These are phyloP conservation scores for Colletotrichum melonis DNA, from an alignment of 2,329 filamentous ascomycete genomes.

Conservation along the genomic window DNA sequence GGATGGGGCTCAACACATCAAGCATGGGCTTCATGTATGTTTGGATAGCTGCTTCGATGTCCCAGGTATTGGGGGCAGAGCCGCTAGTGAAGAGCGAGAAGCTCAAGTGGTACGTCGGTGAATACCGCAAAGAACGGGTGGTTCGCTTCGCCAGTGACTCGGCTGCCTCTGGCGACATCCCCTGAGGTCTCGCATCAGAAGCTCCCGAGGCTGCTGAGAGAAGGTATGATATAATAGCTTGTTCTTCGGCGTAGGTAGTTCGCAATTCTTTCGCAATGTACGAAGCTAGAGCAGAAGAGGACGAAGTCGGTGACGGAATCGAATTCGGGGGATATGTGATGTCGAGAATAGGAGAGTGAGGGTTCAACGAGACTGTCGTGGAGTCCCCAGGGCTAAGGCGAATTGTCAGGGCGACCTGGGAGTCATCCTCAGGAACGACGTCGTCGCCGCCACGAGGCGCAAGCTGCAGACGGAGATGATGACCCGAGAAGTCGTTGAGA, in stretches of 20 bases:
- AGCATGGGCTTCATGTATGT: slow-evolving; percentile 87
- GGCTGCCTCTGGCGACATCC: slow-evolving; percentile 61
- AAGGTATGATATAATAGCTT: slow-evolving; percentile 83
- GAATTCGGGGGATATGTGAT: slow-evolving; percentile 80
- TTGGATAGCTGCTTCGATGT: slow-evolving; percentile 84
- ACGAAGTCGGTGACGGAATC: slow-evolving; percentile 73
- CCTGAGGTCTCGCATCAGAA: slow-evolving; percentile 57
- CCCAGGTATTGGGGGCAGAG: slow-evolving; percentile 85
- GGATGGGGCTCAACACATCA: slow-evolving; percentile 81
- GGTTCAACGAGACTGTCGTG: slow-evolving; percentile 72
- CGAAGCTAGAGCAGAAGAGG: slow-evolving; percentile 78
- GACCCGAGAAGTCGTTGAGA: slow-evolving; percentile 85
- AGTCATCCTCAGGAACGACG: slow-evolving; percentile 51
- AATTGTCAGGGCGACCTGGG: slow-evolving; percentile 74
- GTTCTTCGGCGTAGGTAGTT: slow-evolving; percentile 86
- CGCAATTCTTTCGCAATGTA: slow-evolving; percentile 85
- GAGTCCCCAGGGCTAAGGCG: slow-evolving; percentile 74
- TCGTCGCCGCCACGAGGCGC: slow-evolving; percentile 51
- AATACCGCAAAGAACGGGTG: slow-evolving; percentile 88
- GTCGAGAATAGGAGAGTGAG: slow-evolving; percentile 78
- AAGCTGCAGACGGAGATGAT: slow-evolving; percentile 81
- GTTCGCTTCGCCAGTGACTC: slow-evolving; percentile 76
- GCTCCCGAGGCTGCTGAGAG: slow-evolving; percentile 70
- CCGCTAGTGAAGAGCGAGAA: slow-evolving; percentile 93
- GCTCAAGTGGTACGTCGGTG: slow-evolving; percentile 92